Evolutionary conservation across 2,329 filamentous ascomycete genomes (phyloP).

Genomic region (Microsporum audouinii): DNA sequence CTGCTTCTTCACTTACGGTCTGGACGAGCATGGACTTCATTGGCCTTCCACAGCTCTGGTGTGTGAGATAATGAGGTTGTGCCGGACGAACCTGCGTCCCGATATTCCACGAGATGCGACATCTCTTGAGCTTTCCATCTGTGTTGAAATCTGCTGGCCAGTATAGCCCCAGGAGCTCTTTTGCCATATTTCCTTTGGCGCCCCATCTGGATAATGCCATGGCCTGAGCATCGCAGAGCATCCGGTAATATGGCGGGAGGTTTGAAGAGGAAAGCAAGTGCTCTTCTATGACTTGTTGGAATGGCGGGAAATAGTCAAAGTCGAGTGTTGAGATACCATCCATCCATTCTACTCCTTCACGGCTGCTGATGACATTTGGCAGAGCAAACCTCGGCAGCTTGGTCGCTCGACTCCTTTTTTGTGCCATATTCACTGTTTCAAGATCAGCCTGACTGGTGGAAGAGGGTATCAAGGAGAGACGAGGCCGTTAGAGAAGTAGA

Average conservation of each 20-base stretch:
- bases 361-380: slow-evolving; percentile 5
- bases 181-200: slow-evolving; percentile 9
- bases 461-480: background rate
- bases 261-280: slow-evolving; percentile 6
- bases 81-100: background rate
- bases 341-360: slow-evolving; percentile 11
- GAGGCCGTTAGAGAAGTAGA: background rate
- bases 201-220: slow-evolving; percentile 5
- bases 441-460: background rate
- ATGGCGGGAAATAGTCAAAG: slow-evolving; percentile 9
- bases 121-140: slow-evolving; percentile 11
- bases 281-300: slow-evolving; percentile 8
- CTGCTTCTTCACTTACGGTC: background rate
- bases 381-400: slow-evolving; percentile 8
- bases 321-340: slow-evolving; percentile 11
- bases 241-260: slow-evolving; percentile 10
- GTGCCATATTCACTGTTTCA: background rate
- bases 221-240: slow-evolving; percentile 8
- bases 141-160: slow-evolving; percentile 12
- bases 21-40: slow-evolving; percentile 6
- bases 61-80: slow-evolving; percentile 5
- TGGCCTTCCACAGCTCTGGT: slow-evolving; percentile 10
- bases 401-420: slow-evolving; percentile 5
- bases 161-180: slow-evolving; percentile 10
- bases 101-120: slow-evolving; percentile 9